Base-by-base conservation (phyloP, 495 filamentous ascomycete species). In the Xylaria scruposa region DNA sequence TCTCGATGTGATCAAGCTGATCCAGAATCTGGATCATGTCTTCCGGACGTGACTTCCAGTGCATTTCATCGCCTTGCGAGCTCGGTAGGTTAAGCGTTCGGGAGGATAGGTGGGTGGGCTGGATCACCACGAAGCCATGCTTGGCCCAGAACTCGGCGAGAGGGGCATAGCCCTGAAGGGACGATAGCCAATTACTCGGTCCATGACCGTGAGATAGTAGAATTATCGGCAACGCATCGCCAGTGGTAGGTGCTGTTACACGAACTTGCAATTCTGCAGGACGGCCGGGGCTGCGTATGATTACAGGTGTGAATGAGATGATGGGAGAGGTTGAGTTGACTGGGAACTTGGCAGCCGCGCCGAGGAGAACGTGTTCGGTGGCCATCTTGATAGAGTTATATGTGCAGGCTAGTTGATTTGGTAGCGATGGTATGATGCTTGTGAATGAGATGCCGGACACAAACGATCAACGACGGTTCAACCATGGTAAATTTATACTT, bases 41-140 rank as follows among this genome's bases (percentile, higher is more conserved):
- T 53, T 75, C 67, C 4, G 79, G 77, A 0, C 80, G 82, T 13
- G 77, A 77, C n/a, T 78, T 73, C 76, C 78, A 82, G 68, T 78
- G 81, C 51, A 78, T 73, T 38, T 82, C 78, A 1, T 76, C 19
- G 10, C 77, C 75, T 17, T 68, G 62, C 0, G 77, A 63, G 4
- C 72, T 9, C 0, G 70, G 69, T 12, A 85, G 76, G 7, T 51
- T 71, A 1, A 83, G 76, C 3, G 76, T 76, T 46, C 71, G 60
- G n/a, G 82, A 84, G 60, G 77, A 81, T 5, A 85, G 75, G 68
- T 86, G 83, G 2, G 82, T 85, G 15, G 84, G 84, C 67, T 86
- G 84, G 17, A 86, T 76, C 4, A 86, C 84, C 15, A 78, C 81
- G 73, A 84, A 85, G 62, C 83, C 84, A 26, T 84, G 84, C 19